These are phyloP conservation scores for Lentinula detonsa DNA, from an alignment of 768 basidiomycete genomes.

Conservation along the genomic window DNA sequence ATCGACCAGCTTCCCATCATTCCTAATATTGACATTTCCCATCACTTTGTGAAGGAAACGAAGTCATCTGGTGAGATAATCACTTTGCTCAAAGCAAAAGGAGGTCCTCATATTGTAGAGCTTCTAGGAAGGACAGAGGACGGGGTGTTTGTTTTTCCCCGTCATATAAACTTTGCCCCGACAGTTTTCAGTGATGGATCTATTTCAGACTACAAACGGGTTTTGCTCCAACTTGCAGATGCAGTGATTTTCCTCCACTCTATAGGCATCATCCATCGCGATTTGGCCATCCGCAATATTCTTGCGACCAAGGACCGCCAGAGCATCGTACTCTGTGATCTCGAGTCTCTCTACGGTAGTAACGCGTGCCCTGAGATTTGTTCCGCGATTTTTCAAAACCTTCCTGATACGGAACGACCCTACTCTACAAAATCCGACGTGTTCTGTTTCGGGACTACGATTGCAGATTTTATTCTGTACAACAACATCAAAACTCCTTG, in stretches of 20 bases:
- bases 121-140: constrained; percentile 10
- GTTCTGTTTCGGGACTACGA: constrained; percentile 8
- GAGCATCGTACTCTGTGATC: constrained; percentile 6
- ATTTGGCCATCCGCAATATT: not conserved
- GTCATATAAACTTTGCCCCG: not conserved
- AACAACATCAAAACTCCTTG: constrained; percentile 1
- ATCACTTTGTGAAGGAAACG: constrained; percentile 6
- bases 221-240: too few relatives aligned
- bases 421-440: constrained; percentile 12
- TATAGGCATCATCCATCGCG: too few relatives aligned
- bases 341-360: constrained; percentile 8
- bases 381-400: not conserved
- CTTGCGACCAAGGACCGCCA: not conserved
- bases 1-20: constrained; percentile 4
- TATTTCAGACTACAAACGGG: too few relatives aligned
- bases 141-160: constrained; percentile 6
- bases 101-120: constrained; percentile 6
- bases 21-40: not conserved
- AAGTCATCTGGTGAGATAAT: not conserved
- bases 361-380: constrained; percentile 7
- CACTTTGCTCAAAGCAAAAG: constrained; percentile 5
- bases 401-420: not conserved
- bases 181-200: not conserved
- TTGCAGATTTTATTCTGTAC: constrained; percentile 8
- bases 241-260: too few relatives aligned